Evolutionary conservation across 768 basidiomycete species (phyloP), one percentile per base, ranked within the genome.

Genomic region (Naganishia friedmannii): DNA sequence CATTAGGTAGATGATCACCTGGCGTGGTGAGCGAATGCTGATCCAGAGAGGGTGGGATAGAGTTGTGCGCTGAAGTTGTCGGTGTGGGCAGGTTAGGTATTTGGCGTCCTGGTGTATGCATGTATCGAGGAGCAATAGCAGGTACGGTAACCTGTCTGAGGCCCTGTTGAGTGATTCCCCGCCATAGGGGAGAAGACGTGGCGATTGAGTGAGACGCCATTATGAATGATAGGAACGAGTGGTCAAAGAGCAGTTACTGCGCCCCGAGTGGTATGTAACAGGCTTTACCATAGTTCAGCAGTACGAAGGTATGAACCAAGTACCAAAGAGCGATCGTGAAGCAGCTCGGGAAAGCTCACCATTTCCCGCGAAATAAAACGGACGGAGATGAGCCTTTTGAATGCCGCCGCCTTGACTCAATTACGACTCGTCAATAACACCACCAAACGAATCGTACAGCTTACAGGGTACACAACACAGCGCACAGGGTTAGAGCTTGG

Each of bases 21-120:
- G 65, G 46, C 8, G 68, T 70, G 53, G 56, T 69, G 29, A 66
- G 69, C 65, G 45, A 55, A 48, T 66, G 69, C 63, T 31, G 67
- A 53, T 46, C 51, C 37, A 37, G 65, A 65, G 56, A 58, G 37
- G 56, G 42, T 7, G 56, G 56, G 31, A 58, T 37, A 28, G 68
- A 58, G 34, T 69, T 69, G 42, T 69, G 68, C 42, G 68, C 56
- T 13, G 71, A 70, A 21, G 75, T 73, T 5, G 74, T 70, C 3
- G 76, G 72, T 10, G 71, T 74, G 56, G 70, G 65, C n/a, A 73
- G 72, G 51, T 77, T 73, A 37, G 77, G 74, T n/a, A 77, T 76
- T 58, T 74, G 76, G 34, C 78, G 67, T 6, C 76, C 76, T 17
- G 69, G 73, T 6, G 76, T 76, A 53, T 77, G 78, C 75, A 77